Conservation (phyloP, 73 alveolate species). For the Uronychia binucleata region DNA sequence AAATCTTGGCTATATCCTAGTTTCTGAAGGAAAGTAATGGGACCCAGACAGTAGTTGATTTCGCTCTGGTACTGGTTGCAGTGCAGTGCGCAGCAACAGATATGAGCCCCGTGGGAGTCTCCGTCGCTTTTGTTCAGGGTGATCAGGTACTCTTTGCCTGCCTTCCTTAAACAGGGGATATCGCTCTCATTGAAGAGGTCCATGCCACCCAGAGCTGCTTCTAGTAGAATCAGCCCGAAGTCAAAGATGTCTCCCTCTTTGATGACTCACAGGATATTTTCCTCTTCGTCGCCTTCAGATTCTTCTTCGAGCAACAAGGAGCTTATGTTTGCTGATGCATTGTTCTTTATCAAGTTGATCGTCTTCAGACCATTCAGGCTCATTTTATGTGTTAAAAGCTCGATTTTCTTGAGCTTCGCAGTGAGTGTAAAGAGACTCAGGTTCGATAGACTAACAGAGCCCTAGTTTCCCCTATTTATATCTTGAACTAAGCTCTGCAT, state of each 20-base stretch:
- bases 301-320: neutral
- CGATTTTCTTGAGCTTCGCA: neutral
- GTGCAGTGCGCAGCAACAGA: neutral
- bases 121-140: neutral
- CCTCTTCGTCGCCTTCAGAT: neutral
- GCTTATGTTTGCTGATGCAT: neutral
- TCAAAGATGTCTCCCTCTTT: neutral
- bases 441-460: neutral
- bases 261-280: neutral
- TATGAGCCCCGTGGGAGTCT: neutral
- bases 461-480: neutral
- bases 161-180: neutral
- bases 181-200: neutral
- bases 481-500: neutral
- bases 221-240: neutral
- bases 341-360: no score
- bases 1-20: no score
- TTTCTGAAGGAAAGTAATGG: neutral
- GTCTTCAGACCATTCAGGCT: neutral
- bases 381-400: neutral
- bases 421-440: neutral
- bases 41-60: neutral
- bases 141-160: neutral
- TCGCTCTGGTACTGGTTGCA: neutral
- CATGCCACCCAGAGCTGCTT: neutral